Conservation (phyloP, 768 basidiomycete species). For the Arthromyces matolae region DNA sequence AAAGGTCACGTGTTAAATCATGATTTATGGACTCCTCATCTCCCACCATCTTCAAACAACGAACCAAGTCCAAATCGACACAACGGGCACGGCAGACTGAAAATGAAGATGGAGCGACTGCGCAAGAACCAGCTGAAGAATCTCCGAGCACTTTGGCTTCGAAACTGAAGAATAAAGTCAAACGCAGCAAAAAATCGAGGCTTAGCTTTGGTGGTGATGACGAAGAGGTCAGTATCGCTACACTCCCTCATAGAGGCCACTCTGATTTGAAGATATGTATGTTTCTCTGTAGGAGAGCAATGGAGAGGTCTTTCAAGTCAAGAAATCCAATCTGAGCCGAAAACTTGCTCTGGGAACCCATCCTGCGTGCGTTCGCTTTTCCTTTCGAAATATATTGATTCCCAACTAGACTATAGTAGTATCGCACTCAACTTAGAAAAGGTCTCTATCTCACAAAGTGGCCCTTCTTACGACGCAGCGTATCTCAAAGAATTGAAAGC, state of each 20-base stretch:
- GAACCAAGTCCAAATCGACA: slow-evolving; percentile 40
- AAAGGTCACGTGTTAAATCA: slow-evolving; percentile 31
- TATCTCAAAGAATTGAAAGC: slow-evolving; percentile 79
- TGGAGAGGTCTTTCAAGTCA: slow-evolving; percentile 70
- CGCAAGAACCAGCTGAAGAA: slow-evolving; percentile 35
- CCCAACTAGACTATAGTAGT: slow-evolving; percentile 28
- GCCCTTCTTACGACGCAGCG: slow-evolving; percentile 67
- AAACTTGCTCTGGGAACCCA: slow-evolving; percentile 57
- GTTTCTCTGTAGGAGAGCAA: slow-evolving; percentile 44
- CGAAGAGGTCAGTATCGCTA: slow-evolving; percentile 49
- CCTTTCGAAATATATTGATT: slow-evolving; percentile 3
- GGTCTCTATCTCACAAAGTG: slow-evolving; percentile 49
- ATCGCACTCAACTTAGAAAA: slow-evolving; percentile 50
- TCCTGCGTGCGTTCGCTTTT: slow-evolving; percentile 39
- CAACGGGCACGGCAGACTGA: slow-evolving; percentile 38
- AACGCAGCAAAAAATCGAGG: slow-evolving; percentile 61
- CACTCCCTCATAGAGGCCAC: slow-evolving; percentile 13
- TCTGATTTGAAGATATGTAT: too few species aligned
- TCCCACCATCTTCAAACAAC: slow-evolving; percentile 50
- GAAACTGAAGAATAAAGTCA: slow-evolving; percentile 70
- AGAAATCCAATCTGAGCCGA: slow-evolving; percentile 74
- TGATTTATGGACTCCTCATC: slow-evolving; percentile 37
- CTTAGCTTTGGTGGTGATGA: slow-evolving; percentile 75
- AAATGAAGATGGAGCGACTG: slow-evolving; percentile 18
- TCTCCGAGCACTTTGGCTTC: slow-evolving; percentile 59